Evolutionary conservation across 2,329 filamentous ascomycete species (phyloP).

Genomic region (Endoconidiophora polonica): DNA sequence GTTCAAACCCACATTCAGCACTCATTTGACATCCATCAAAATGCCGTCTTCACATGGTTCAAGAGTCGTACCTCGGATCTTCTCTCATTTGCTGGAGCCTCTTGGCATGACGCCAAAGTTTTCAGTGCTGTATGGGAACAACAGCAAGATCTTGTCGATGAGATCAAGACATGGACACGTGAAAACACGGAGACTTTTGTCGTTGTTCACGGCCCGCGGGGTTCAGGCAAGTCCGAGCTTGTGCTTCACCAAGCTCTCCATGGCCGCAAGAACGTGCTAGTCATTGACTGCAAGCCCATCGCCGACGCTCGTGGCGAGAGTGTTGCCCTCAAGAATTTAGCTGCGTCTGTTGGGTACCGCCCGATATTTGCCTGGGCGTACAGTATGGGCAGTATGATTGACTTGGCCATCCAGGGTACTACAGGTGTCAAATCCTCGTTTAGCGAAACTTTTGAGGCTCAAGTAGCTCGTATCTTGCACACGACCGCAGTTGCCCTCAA

Average conservation of each 20-base stretch:
- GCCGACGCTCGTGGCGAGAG: conserved; percentile 81
- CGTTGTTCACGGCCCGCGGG: conserved; percentile 79
- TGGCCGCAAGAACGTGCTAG: conserved; percentile 57
- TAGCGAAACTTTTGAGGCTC: conserved; percentile 78
- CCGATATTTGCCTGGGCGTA: conserved; percentile 96
- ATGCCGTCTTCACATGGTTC: conserved; percentile 63
- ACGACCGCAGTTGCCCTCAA: conserved; percentile 68
- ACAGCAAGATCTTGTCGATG: conserved; percentile 62
- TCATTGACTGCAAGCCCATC: conserved; percentile 86
- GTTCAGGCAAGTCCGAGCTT: conserved; percentile 79
- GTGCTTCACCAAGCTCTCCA: conserved; percentile 72
- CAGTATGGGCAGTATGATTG: conserved; percentile 78
- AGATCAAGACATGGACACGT: conserved; percentile 70
- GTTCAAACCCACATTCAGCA: conserved; percentile 76
- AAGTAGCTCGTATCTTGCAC: conserved; percentile 76
- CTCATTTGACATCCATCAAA: conserved; percentile 53
- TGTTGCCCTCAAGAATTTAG: conserved; percentile 67
- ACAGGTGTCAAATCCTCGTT: conserved; percentile 91
- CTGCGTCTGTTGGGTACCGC: conserved; percentile 69
- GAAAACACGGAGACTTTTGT: conserved; percentile 86
- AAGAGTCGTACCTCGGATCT: conserved; percentile 53
- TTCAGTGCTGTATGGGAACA: conserved; percentile 78
- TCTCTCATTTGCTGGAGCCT: conserved; percentile 35
- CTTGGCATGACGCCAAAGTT: conserved; percentile 46
- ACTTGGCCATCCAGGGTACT: conserved; percentile 82